phyloP scores from a whole-genome alignment of 2,329 filamentous ascomycete genomes.

The Macrophomina pseudophaseolina region DNA sequence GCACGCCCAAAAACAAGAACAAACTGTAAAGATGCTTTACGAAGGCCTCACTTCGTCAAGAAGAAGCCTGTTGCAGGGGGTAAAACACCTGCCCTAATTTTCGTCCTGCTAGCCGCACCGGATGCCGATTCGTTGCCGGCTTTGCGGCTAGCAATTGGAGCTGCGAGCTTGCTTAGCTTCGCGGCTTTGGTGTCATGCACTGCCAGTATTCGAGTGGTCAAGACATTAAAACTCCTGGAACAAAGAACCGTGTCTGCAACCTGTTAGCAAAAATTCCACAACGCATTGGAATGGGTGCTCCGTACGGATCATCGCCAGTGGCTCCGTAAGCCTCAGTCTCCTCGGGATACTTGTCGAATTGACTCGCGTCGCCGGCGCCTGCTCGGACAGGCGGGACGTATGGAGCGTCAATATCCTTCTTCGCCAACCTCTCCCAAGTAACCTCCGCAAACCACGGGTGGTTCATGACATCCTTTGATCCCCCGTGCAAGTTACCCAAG shows the following conservation, averaged over 20 bases:
- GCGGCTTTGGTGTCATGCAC: not conserved
- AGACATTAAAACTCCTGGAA: constrained; percentile 38
- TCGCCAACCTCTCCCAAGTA: constrained; percentile 91
- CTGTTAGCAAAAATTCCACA: constrained; percentile 23
- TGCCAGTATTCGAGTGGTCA: not conserved
- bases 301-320: constrained; percentile 82
- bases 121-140: not conserved
- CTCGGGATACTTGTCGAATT: constrained; percentile 98
- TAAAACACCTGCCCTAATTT: constrained; percentile 4
- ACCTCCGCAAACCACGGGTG: constrained; percentile 98
- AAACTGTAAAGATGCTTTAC: constrained; percentile 21
- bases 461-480: constrained; percentile 89
- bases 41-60: constrained; percentile 10
- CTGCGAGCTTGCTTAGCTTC: constrained; percentile 3
- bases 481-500: constrained; percentile 89
- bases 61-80: not conserved
- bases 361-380: constrained; percentile 91
- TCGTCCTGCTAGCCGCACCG: not conserved
- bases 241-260: constrained; percentile 39
- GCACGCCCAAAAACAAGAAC: constrained; percentile 17
- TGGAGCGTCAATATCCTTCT: constrained; percentile 97
- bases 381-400: constrained; percentile 96
- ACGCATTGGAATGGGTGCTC: constrained; percentile 36
- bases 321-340: constrained; percentile 91
- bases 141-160: not conserved